phyloP scores from a whole-genome alignment of 352 stramenopile genomes.

The Pythium volutum region DNA sequence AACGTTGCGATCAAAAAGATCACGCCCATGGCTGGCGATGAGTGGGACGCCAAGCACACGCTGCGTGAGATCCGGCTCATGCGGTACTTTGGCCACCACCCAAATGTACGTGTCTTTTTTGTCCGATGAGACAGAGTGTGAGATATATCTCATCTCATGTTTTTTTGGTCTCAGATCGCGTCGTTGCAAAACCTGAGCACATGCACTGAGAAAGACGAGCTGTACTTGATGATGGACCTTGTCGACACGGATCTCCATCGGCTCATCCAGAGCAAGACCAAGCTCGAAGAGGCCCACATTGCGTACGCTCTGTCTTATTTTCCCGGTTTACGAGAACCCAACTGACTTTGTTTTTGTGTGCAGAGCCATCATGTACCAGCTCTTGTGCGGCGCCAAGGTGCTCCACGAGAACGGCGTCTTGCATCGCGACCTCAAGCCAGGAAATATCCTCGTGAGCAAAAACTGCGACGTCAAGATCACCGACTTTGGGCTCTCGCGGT shows the following conservation, averaged over 20 bases:
- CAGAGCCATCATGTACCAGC: slow-evolving; percentile 93
- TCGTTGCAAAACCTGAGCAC: slow-evolving; percentile 81
- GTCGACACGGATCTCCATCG: slow-evolving; percentile 92
- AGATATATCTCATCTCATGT: too few species aligned
- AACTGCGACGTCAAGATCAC: slow-evolving; percentile 87
- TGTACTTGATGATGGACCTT: slow-evolving; percentile 96
- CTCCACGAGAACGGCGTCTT: slow-evolving; percentile 89
- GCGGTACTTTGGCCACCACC: slow-evolving; percentile 87
- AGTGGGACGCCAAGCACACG: slow-evolving; percentile 90
- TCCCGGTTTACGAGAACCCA: neutral
- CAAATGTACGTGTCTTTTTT: slow-evolving; percentile 53
- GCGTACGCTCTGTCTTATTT: slow-evolving; percentile 47
- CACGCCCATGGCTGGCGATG: slow-evolving; percentile 87
- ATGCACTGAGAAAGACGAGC: slow-evolving; percentile 86
- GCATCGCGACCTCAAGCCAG: slow-evolving; percentile 82
- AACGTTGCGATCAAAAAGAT: slow-evolving; percentile 94
- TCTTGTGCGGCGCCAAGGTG: slow-evolving; percentile 88
- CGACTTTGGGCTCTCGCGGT: slow-evolving; percentile 77
- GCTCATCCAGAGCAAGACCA: slow-evolving; percentile 88
- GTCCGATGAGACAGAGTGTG: too few species aligned
- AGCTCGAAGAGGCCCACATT: slow-evolving; percentile 76
- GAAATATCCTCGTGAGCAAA: slow-evolving; percentile 84
- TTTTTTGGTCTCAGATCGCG: slow-evolving; percentile 47
- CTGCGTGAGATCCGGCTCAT: slow-evolving; percentile 90
- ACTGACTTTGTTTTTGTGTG: slow-evolving; percentile 1